Conservation (phyloP, 495 filamentous ascomycete genomes). For the Talaromyces thailandensis region DNA sequence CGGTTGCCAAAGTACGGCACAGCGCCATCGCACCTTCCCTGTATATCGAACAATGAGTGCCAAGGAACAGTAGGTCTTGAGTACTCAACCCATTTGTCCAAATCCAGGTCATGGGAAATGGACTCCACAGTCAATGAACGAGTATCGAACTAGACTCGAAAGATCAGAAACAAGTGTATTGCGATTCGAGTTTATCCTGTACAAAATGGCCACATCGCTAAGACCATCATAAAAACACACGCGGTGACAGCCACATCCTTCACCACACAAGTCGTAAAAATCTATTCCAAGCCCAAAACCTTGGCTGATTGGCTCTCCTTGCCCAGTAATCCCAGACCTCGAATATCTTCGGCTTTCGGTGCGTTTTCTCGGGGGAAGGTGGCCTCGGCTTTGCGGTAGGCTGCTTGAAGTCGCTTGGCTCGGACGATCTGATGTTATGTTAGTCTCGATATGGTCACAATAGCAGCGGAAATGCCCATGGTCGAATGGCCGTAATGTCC, state of each 20-base stretch:
- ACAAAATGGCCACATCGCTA: slow-evolving; percentile 1
- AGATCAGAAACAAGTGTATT: not conserved
- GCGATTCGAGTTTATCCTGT: slow-evolving; percentile 5
- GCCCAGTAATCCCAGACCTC: slow-evolving; percentile 72
- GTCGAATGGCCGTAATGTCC: not conserved
- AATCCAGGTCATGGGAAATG: not conserved
- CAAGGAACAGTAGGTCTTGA: not conserved
- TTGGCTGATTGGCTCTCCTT: slow-evolving; percentile 71
- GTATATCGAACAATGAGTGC: not conserved
- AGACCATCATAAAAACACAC: not conserved
- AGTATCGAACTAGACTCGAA: not conserved
- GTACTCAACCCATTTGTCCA: not conserved
- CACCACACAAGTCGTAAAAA: not conserved
- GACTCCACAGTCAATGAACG: not conserved
- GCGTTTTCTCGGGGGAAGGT: slow-evolving; percentile 68
- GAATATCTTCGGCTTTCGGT: slow-evolving; percentile 65
- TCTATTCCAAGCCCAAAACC: slow-evolving; percentile 32
- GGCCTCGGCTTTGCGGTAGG: slow-evolving; percentile 76
- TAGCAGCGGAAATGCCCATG: slow-evolving; percentile 37
- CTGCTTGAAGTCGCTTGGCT: slow-evolving; percentile 68
- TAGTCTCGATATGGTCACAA: slow-evolving; percentile 12
- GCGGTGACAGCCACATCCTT: not conserved
- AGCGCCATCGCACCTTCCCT: not conserved
- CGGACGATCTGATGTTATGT: slow-evolving; percentile 55
- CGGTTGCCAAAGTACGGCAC: not conserved